Percentiles rank a stretch among this genome's conserved stretches.
Conservation (phyloP, 306 rosid genomes). For the Albizia julibrissin region DNA sequence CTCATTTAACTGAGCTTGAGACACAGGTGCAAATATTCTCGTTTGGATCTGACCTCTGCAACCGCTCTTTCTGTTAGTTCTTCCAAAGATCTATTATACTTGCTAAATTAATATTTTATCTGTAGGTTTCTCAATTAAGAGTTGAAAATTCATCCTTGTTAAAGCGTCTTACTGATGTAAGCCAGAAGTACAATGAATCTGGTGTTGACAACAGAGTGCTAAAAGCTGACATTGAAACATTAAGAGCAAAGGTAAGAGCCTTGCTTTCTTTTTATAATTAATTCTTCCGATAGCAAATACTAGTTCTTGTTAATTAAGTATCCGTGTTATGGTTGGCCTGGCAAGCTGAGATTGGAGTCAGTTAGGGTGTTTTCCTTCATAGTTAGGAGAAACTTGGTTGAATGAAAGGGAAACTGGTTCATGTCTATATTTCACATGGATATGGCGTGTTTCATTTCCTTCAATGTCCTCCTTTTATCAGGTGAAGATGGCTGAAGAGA, state of each 20-base stretch:
- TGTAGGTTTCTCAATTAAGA: slow-evolving; percentile 78
- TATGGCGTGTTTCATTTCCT: slow-evolving; percentile 23
- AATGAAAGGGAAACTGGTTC: not conserved
- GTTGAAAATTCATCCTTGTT: slow-evolving; percentile 79
- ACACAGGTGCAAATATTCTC: slow-evolving; percentile 54
- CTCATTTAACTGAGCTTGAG: slow-evolving; percentile 93
- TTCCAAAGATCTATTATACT: not conserved
- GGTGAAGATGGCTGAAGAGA: slow-evolving; percentile 94
- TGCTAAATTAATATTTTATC: slow-evolving; percentile 34
- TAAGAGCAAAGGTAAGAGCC: slow-evolving; percentile 84
- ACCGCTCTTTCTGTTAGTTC: slow-evolving; percentile 1
- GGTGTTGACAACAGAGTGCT: slow-evolving; percentile 88
- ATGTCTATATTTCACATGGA: slow-evolving; percentile 15
- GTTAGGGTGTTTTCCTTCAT: not conserved
- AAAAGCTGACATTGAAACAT: slow-evolving; percentile 84
- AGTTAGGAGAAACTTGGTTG: not conserved
- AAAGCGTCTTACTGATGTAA: slow-evolving; percentile 71
- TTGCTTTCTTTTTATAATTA: not conserved
- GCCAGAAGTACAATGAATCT: slow-evolving; percentile 62
- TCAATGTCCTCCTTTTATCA: slow-evolving; percentile 30
- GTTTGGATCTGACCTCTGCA: not conserved
- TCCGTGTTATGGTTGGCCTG: slow-evolving; percentile 9
- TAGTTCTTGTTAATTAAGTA: slow-evolving; percentile 9
- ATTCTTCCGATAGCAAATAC: not conserved
- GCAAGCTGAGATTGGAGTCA: slow-evolving; percentile 1